A percentile compares a stretch with the other conserved stretches of the same genome.
Evolutionary conservation across 306 rosid genomes (phyloP).

Genomic region (Macrotyloma uniflorum): DNA sequence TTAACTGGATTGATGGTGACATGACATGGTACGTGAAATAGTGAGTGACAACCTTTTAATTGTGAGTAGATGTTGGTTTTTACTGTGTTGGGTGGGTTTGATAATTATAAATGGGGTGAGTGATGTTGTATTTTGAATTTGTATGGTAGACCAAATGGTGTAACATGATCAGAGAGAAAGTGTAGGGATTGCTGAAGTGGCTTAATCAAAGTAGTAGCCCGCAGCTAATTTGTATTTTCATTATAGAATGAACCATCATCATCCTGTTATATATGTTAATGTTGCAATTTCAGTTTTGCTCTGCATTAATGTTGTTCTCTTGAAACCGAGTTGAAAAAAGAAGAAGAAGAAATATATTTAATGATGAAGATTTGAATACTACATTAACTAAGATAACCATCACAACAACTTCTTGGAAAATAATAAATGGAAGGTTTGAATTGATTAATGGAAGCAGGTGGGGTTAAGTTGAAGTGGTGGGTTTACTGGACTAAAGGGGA

Average conservation of each 20-base stretch:
- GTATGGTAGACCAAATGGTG: conserved; percentile 11
- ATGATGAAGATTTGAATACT: no score
- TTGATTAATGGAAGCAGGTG: background rate
- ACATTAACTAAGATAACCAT: background rate
- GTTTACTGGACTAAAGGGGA: no score
- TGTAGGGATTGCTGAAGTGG: conserved; percentile 69
- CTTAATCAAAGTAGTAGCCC: conserved; percentile 61
- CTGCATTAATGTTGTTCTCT: background rate
- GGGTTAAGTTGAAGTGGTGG: conserved; percentile 17
- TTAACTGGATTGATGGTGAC: conserved; percentile 36
- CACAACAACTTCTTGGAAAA: conserved; percentile 20
- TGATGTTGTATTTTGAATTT: conserved; percentile 32
- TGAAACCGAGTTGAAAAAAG: no score
- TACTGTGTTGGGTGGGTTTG: conserved; percentile 26
- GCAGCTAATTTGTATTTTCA: conserved; percentile 56
- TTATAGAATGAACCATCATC: background rate
- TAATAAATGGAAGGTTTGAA: conserved; percentile 23
- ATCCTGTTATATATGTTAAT: conserved; percentile 7
- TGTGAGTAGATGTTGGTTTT: conserved; percentile 33
- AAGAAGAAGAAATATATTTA: no score
- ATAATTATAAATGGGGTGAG: conserved; percentile 7
- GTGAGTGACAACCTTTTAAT: conserved; percentile 34
- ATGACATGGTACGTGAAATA: background rate
- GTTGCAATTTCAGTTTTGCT: conserved; percentile 6
- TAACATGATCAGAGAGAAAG: background rate